These are phyloP conservation scores for Petrea volubilis DNA, from an alignment of 257 asterid species.

Conservation along the genomic window DNA sequence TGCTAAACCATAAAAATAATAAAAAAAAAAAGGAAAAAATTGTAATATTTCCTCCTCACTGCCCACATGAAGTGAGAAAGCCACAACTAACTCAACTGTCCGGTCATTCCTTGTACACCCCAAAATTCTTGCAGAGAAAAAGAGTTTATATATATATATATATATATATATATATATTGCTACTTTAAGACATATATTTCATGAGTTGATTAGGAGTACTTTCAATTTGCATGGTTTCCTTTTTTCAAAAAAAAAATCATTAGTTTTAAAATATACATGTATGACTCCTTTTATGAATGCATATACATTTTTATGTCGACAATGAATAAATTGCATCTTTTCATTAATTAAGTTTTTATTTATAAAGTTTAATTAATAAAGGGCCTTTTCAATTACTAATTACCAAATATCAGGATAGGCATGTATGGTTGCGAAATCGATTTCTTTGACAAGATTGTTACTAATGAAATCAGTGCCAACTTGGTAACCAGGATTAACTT, in stretches of 20 bases:
- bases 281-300: too few relatives aligned
- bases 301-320: too few relatives aligned
- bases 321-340: too few relatives aligned
- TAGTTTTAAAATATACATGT: too few relatives aligned
- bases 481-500: constrained; percentile 68
- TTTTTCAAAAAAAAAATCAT: too few relatives aligned
- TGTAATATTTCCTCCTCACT: background rate
- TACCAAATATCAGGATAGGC: constrained; percentile 65
- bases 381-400: background rate
- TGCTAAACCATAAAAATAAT: too few relatives aligned
- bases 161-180: background rate
- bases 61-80: constrained; percentile 4
- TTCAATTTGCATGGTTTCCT: too few relatives aligned
- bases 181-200: too few relatives aligned
- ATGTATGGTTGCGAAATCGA: constrained; percentile 77
- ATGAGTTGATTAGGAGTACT: too few relatives aligned
- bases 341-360: background rate
- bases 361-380: background rate
- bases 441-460: constrained; percentile 44
- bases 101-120: background rate
- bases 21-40: too few relatives aligned
- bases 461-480: constrained; percentile 75
- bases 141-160: too few relatives aligned
- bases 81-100: constrained; percentile 4
- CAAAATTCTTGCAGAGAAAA: background rate